Conservation (phyloP, 768 basidiomycete genomes). For the Dioszegia crocea region DNA sequence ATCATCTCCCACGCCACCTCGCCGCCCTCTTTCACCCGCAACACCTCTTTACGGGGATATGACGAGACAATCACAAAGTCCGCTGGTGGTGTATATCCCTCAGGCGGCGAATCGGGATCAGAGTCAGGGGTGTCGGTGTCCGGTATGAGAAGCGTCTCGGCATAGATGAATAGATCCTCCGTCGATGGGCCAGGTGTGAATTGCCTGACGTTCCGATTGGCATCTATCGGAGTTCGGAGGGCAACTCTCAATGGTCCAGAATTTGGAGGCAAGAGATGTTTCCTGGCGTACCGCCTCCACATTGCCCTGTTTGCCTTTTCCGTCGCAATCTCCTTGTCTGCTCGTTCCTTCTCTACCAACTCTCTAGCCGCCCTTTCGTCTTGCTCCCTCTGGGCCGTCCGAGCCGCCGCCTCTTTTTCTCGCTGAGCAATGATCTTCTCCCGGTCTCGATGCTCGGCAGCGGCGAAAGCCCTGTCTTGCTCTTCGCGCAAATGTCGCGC, state of each 20-base stretch:
- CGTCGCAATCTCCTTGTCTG: conserved; percentile 15
- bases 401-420: conserved; percentile 54
- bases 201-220: conserved; percentile 30
- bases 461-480: conserved; percentile 70
- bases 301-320: conserved; percentile 22
- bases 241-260: conserved; percentile 40
- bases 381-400: conserved; percentile 33
- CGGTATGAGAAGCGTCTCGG: conserved; percentile 44
- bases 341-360: conserved; percentile 16
- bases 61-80: conserved; percentile 40
- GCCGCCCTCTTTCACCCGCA: conserved; percentile 13
- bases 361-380: neutral
- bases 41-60: conserved; percentile 40
- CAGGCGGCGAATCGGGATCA: conserved; percentile 33
- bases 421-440: conserved; percentile 61
- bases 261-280: conserved; percentile 52
- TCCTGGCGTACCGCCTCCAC: conserved; percentile 65
- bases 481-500: conserved; percentile 65
- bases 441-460: conserved; percentile 63
- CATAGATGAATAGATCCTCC: conserved; percentile 34
- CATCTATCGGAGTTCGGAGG: conserved; percentile 36
- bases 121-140: conserved; percentile 1
- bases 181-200: conserved; percentile 28
- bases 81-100: conserved; percentile 13
- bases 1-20: conserved; percentile 36